Conservation (phyloP, 805 yeast genomes). For the Wickerhamiella sorbophila region DNA sequence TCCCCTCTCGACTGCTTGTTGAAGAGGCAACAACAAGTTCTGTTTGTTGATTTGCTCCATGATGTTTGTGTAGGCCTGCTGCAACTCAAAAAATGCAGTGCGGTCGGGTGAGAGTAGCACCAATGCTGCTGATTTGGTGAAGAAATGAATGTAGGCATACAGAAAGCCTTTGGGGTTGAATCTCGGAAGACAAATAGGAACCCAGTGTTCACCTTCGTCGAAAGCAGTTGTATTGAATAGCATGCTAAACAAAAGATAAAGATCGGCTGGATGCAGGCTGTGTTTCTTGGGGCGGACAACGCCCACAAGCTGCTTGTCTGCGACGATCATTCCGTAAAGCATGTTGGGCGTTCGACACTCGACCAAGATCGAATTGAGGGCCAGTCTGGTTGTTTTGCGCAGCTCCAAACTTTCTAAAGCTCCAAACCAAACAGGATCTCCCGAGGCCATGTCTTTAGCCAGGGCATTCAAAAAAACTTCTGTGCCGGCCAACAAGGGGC, state of each 20-base stretch:
- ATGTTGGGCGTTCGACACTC: slow-evolving; percentile 38
- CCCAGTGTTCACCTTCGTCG: slow-evolving; percentile 61
- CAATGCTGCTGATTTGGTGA: slow-evolving; percentile 31
- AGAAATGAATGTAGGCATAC: slow-evolving; percentile 60
- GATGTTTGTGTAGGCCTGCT: slow-evolving; percentile 42
- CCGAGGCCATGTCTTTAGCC: slow-evolving; percentile 36
- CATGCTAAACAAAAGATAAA: slow-evolving; percentile 58
- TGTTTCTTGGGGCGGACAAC: slow-evolving; percentile 67
- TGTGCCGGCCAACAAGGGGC: slow-evolving; percentile 59
- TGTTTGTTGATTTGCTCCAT: slow-evolving; percentile 29
- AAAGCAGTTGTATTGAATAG: slow-evolving; percentile 45
- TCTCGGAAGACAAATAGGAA: slow-evolving; percentile 82
- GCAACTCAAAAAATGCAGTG: slow-evolving; percentile 64
- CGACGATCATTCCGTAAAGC: slow-evolving; percentile 61
- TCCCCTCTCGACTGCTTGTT: slow-evolving; percentile 26
- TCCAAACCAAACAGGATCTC: slow-evolving; percentile 47
- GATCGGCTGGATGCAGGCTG: slow-evolving; percentile 65
- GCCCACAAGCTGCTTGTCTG: slow-evolving; percentile 50
- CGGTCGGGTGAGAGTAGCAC: slow-evolving; percentile 53
- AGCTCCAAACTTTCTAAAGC: slow-evolving; percentile 52
- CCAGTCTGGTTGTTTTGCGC: slow-evolving; percentile 40
- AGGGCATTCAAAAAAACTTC: slow-evolving; percentile 62
- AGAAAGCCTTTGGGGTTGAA: slow-evolving; percentile 82
- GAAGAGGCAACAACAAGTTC: slow-evolving; percentile 28
- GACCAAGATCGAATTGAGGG: slow-evolving; percentile 42